Conservation (phyloP, 768 basidiomycete species). For the Cystofilobasidium capitatum region DNA sequence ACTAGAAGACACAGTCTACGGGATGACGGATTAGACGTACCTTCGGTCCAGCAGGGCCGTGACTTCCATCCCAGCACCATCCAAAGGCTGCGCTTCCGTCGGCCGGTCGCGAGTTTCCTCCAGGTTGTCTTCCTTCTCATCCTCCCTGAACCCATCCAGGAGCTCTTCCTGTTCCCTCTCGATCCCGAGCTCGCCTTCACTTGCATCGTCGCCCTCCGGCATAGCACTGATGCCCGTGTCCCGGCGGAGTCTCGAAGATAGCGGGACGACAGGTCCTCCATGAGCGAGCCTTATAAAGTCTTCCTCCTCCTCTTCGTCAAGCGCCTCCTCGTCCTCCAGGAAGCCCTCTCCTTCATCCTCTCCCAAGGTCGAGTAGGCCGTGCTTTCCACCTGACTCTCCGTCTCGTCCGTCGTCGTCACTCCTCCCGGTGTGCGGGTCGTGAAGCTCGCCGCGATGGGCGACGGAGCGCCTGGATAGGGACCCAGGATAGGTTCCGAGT, state of each 20-base stretch:
- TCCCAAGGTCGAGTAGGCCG: constrained; percentile 1
- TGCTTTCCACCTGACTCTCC: constrained; percentile 4
- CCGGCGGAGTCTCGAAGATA: background rate
- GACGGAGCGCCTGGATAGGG: background rate
- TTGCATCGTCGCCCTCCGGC: constrained; percentile 6
- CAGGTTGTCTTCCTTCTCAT: background rate
- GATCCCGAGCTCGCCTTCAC: constrained; percentile 23
- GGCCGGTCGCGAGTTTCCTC: background rate
- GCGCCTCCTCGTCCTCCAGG: constrained; percentile 7
- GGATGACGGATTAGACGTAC: no score
- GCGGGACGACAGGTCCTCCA: background rate
- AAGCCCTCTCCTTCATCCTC: constrained; percentile 14
- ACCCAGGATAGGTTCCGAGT: constrained; percentile 12
- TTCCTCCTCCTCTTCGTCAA: constrained; percentile 17
- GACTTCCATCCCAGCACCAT: background rate
- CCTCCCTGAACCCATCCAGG: constrained; percentile 13
- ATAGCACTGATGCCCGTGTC: background rate
- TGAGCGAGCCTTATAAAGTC: background rate
- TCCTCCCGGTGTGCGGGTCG: background rate
- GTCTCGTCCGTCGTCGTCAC: background rate
- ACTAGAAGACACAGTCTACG: no score
- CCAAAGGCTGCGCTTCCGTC: background rate
- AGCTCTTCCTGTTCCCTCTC: constrained; percentile 23
- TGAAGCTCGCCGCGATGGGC: background rate
- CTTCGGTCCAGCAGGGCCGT: no score